Evolutionary conservation across 169 alveolate genomes (phyloP).

Genomic region (Plasmodium knowlesi): DNA sequence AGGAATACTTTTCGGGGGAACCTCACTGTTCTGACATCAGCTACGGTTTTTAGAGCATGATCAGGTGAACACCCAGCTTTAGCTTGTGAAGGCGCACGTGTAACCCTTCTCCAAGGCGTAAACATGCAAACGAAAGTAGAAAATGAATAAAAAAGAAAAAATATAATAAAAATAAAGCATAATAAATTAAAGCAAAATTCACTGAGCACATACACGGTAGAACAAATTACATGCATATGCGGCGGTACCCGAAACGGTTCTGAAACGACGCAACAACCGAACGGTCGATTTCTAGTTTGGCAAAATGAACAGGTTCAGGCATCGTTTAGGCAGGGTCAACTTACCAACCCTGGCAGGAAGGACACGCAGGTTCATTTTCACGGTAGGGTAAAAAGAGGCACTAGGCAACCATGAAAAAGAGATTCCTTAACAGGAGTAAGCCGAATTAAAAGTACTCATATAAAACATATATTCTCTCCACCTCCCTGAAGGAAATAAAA

Average conservation of each 20-base stretch:
- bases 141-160: not conserved
- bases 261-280: not conserved
- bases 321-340: not conserved
- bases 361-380: not conserved
- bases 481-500: conserved; percentile 55
- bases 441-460: not conserved
- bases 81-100: not conserved
- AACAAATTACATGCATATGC: not conserved
- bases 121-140: not conserved
- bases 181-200: not conserved
- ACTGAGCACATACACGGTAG: not conserved
- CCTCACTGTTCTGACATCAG: not conserved
- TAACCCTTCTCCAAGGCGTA: not conserved
- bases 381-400: not conserved
- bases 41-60: not conserved
- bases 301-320: not conserved
- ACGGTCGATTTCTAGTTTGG: not conserved
- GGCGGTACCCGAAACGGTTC: not conserved
- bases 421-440: not conserved
- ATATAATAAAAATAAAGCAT: not conserved
- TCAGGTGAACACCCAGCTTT: not conserved
- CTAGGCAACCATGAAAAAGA: not conserved
- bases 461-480: not conserved
- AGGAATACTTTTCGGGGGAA: not conserved
- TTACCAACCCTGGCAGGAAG: not conserved